Evolutionary conservation across 2,329 filamentous ascomycete genomes (phyloP).

Genomic region (Talaromyces verruculosus): DNA sequence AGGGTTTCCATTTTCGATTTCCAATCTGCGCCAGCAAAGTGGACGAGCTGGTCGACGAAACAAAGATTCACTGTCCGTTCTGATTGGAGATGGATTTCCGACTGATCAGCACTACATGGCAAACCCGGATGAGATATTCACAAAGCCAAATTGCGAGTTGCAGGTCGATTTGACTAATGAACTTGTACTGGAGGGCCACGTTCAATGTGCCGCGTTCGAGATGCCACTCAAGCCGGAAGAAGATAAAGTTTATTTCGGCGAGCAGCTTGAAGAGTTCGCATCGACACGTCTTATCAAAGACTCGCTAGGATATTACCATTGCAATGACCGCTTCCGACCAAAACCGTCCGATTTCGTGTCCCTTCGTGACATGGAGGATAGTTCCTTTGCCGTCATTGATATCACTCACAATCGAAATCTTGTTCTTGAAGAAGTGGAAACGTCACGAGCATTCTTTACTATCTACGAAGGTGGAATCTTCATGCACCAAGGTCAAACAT

Average conservation of each 20-base stretch:
- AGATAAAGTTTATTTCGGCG: conserved; percentile 77
- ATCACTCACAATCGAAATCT: conserved; percentile 74
- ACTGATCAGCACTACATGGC: conserved; percentile 97
- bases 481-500: conserved; percentile 90
- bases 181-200: conserved; percentile 85
- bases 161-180: conserved; percentile 92
- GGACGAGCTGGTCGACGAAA: conserved; percentile 89
- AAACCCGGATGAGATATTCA: conserved; percentile 88
- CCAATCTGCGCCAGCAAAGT: conserved; percentile 91
- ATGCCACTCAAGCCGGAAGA: conserved; percentile 82
- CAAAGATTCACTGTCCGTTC: conserved; percentile 85
- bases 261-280: conserved; percentile 69
- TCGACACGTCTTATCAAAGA: conserved; percentile 72
- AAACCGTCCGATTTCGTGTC: conserved; percentile 78
- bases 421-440: conserved; percentile 93
- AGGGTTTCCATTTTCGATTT: conserved; percentile 93
- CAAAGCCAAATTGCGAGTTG: conserved; percentile 81
- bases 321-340: conserved; percentile 82
- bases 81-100: conserved; percentile 85
- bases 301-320: conserved; percentile 80
- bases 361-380: conserved; percentile 85
- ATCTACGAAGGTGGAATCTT: conserved; percentile 97
- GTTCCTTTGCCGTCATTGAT: conserved; percentile 93
- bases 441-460: conserved; percentile 90
- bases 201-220: conserved; percentile 93